Base-by-base conservation (phyloP, 495 filamentous ascomycete species). In the Massariosphaeria phaeospora region DNA sequence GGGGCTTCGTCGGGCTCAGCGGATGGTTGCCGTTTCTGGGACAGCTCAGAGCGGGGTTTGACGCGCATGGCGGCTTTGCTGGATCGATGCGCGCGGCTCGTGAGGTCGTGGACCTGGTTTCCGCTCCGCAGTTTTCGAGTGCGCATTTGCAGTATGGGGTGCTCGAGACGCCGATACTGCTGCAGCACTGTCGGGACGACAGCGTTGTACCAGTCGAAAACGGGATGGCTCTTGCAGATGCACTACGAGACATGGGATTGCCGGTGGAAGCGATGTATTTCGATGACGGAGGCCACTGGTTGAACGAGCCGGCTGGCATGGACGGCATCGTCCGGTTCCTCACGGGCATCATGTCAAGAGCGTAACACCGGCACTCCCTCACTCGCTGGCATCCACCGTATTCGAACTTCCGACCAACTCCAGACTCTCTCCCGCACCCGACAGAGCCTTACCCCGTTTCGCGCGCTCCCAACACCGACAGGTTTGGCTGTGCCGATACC, bases 261-360 rank as follows among this genome's bases (percentile, higher is more conserved):
- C 25, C 34, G 12, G 63, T 65, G 11, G 35, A 48, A n/a, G 54
- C 38, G 55, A 11, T 48, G 18, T 18, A 29, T 2, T 65, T 60
- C 36, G 36, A 40, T 20, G 49, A 62, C 13, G 65, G 59, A 7
- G 62, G 52, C 3, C 65, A 67, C 38, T 65, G 62, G 65, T 15
- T 65, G 5, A 49, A 61, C 43, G 65, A 67, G 48, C 62, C 55
- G 4, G 12, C 48, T 23, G 62, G 62, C 8, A 36, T 63, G 17
- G 59, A 67, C 18, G 64, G 52, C 18, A 44, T 66, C 3, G 52
- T 60, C 13, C 23, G 8, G 0, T 63, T 63, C 35, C 30, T 62
- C 30, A n/a, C n/a, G n/a, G n/a, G n/a, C n/a, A n/a, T n/a, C n/a
- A n/a, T n/a, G n/a, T n/a, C n/a, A n/a, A n/a, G n/a, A n/a, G n/a